Evolutionary conservation across 1,284 basidiomycete species (phyloP).

Genomic region (Heterobasidion parviporum): DNA sequence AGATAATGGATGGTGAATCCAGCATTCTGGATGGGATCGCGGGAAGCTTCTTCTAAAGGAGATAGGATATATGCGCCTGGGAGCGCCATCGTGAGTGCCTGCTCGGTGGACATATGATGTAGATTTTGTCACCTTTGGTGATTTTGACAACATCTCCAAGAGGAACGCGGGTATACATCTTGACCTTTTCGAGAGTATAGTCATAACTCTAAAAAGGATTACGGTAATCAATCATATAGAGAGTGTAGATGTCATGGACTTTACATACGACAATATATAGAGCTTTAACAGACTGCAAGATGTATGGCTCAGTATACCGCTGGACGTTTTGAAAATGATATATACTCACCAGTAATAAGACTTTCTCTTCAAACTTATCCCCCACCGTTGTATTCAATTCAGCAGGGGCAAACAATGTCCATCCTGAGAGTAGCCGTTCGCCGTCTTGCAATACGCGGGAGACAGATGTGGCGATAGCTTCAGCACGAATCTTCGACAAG

Average conservation of each 20-base stretch:
- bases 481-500: constrained; percentile 79
- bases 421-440: constrained; percentile 76
- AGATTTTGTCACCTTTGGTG: constrained; percentile 55
- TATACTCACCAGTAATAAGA: constrained; percentile 71
- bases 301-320: constrained; percentile 3
- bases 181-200: constrained; percentile 86
- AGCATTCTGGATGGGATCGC: constrained; percentile 79
- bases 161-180: constrained; percentile 83
- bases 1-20: constrained; percentile 79
- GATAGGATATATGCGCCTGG: constrained; percentile 88
- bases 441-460: constrained; percentile 76
- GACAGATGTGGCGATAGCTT: constrained; percentile 84
- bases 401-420: constrained; percentile 87
- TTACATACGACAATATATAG: constrained; percentile 57
- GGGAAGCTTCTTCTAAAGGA: constrained; percentile 81
- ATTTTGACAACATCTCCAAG: constrained; percentile 79
- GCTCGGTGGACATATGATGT: background rate
- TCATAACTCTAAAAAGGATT: constrained; percentile 64
- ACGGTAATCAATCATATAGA: constrained; percentile 1
- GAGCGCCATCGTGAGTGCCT: background rate
- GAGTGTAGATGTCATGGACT: background rate
- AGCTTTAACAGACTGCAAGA: constrained; percentile 48
- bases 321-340: background rate
- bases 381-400: constrained; percentile 66
- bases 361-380: constrained; percentile 87